Base-by-base conservation (phyloP, 2,329 filamentous ascomycete genomes). In the Fusarium ramigenum region DNA sequence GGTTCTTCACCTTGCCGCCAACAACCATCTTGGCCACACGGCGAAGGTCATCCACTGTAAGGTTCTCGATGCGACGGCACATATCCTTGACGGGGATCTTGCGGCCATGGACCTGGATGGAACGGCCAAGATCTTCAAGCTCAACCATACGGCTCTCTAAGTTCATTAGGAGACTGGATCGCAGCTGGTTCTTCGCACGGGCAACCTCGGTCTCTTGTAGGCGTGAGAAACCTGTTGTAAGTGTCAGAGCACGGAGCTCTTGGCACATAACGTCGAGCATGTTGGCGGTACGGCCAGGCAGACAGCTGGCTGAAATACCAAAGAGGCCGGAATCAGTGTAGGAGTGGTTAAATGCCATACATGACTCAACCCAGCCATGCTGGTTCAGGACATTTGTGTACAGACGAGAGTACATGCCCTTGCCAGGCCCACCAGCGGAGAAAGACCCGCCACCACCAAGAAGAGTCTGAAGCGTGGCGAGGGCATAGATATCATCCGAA, bases 351-450 rank as follows among this genome's bases (percentile, higher is more conserved):
- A 98, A 98, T 36, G 96, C 93, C 58, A 97, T 88, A 84, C 96
- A 98, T 69, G 91, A 95, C 84, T 99, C 96, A 32, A 99, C 94
- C 96, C 96, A 99, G 76, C 93, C 94, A 84, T 97, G 92, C 84
- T 98, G 95, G 86, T 99, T 99, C 58, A 99, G 89, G 1, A 98
- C 96, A 81, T 98, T 97, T 72, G 95, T 98, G 87, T 98, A 99
- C 14, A 99, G 90, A 18, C 96, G 93, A 42, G 94, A 97, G 87
- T 98, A 98, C 96, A 99, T 99, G 82, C 96, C 96, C 86, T 99
- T 99, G 60, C 96, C 96, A 9, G 96, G 96, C 0, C 96, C 96
- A 77, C 96, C 96, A 60, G 96, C 96, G 21, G 94, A 97, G 86
- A 99, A 99, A 63, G 95, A 98, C 30, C 96, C 96, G 54, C 96